Percentiles rank a stretch among this genome's conserved stretches.
Evolutionary conservation across 768 basidiomycete species (phyloP).

Genomic region (Hericium erinaceus): DNA sequence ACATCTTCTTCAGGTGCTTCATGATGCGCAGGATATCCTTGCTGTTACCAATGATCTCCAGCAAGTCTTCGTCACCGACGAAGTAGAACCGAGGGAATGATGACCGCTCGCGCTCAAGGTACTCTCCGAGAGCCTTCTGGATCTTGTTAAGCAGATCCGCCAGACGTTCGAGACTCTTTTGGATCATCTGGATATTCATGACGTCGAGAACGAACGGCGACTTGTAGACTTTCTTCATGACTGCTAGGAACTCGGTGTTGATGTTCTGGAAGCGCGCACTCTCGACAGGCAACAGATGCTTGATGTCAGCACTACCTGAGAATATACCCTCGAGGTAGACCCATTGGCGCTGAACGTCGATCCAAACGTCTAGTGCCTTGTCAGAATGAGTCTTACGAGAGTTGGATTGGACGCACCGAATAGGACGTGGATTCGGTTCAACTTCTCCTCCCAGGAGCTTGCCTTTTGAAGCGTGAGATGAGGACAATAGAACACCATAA

Average conservation of each 20-base stretch:
- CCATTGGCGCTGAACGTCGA: slow-evolving; percentile 99
- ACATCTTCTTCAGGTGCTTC: slow-evolving; percentile 99
- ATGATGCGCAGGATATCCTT: slow-evolving; percentile 96
- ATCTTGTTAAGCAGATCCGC: slow-evolving; percentile 96
- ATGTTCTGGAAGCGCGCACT: slow-evolving; percentile 97
- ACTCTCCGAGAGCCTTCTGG: slow-evolving; percentile 98
- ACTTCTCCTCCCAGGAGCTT: slow-evolving; percentile 91
- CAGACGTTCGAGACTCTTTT: slow-evolving; percentile 94
- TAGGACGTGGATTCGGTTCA: slow-evolving; percentile 92
- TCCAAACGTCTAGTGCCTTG: slow-evolving; percentile 76
- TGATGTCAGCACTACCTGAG: slow-evolving; percentile 99
- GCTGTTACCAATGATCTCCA: slow-evolving; percentile 99
- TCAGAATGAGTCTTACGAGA: slow-evolving; percentile 5
- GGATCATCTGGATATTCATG: slow-evolving; percentile 90
- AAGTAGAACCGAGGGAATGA: slow-evolving; percentile 99
- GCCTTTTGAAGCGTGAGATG: slow-evolving; percentile 34
- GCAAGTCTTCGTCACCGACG: slow-evolving; percentile 95
- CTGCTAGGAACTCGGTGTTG: slow-evolving; percentile 93
- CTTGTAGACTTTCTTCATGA: slow-evolving; percentile 99
- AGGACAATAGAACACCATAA: not conserved
- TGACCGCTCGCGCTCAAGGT: slow-evolving; percentile 92
- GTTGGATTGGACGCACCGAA: slow-evolving; percentile 53
- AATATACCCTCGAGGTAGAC: slow-evolving; percentile 99
- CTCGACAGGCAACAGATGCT: slow-evolving; percentile 95
- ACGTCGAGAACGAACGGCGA: slow-evolving; percentile 96